These are phyloP conservation scores for Medicago lupulina DNA, from an alignment of 306 rosid genomes.

Conservation along the genomic window DNA sequence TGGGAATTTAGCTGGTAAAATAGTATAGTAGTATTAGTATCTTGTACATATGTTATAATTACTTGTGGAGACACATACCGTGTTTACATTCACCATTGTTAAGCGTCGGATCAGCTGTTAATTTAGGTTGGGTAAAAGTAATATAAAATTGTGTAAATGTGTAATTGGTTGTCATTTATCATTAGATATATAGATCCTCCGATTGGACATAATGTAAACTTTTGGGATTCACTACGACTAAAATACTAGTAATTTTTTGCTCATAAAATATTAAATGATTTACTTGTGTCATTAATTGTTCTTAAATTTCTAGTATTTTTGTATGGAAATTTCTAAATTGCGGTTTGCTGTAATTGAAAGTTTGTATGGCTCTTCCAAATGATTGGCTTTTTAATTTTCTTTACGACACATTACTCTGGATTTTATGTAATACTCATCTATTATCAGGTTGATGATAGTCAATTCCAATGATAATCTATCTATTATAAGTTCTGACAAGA, in stretches of 20 bases:
- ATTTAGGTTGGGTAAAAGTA: slow-evolving; percentile 21
- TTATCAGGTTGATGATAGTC: slow-evolving; percentile 6
- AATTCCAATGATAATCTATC: slow-evolving; percentile 22
- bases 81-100: slow-evolving; percentile 22
- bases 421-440: slow-evolving; percentile 23
- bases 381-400: background rate
- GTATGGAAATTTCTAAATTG: slow-evolving; percentile 7
- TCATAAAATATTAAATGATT: slow-evolving; percentile 14
- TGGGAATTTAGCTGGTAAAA: slow-evolving; percentile 29
- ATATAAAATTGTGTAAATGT: background rate
- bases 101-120: slow-evolving; percentile 2
- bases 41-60: slow-evolving; percentile 17
- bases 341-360: background rate
- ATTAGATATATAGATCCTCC: slow-evolving; percentile 15
- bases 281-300: slow-evolving; percentile 32
- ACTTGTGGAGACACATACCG: background rate
- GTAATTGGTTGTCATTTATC: slow-evolving; percentile 10
- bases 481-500: slow-evolving; percentile 25
- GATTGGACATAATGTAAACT: slow-evolving; percentile 15
- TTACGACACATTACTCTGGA: slow-evolving; percentile 5
- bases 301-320: slow-evolving; percentile 1
- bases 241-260: slow-evolving; percentile 14
- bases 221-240: slow-evolving; percentile 17
- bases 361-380: slow-evolving; percentile 1
- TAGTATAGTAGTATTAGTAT: slow-evolving; percentile 5